Base-by-base conservation (phyloP, 2,329 filamentous ascomycete genomes). In the Fusarium oxysporum region DNA sequence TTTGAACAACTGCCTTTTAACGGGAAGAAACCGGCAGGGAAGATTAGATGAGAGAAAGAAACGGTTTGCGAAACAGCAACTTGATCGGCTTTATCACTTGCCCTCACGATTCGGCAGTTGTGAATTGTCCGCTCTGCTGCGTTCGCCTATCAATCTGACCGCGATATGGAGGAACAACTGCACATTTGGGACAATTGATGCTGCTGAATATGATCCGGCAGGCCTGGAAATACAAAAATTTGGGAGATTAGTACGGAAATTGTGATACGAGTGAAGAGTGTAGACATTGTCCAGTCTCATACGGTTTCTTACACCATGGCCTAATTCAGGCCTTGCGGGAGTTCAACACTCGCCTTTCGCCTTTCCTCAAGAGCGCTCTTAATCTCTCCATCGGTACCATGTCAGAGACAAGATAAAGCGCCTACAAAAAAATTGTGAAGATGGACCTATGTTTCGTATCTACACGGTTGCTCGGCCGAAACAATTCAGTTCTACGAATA, bases 381-480 rank as follows among this genome's bases (percentile, higher is more conserved):
- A 38, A 44, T 12, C 37, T 10, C 8, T 38, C 28, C 17, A 14
- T 38, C 11, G n/a, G 23, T 23, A 33, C 10, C 4, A 51, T 23
- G 8, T 37, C 13, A 38, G 33, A 33, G 16, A 51, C 14, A 28
- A 23, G 48, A 28, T 10, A 28, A 23, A 51, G 32, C 10, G 11
- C 33, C 8, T 33, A 35, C 8, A 17, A 28, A 12, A 23, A 28
- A 37, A 6, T 38, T 23, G 16, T 17, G 7, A 33, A 51, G 8
- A 38, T 37, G 33, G n/a, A 14, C 33, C 23, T 5, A 16, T 33
- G 17, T 33, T 23, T 28, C 23, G 23, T 25, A 28, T 53, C 17
- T 53, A 66, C 43, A 38, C 38, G 13, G 66, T 66, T 48, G 61
- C 65, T 19, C 44, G 69, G 7, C 62, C 57, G 4, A 59, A 25